Percentiles rank a stretch among this genome's conserved stretches.
phyloP scores from a whole-genome alignment of 2,329 filamentous ascomycete genomes.

The Trichoderma lentiforme region DNA sequence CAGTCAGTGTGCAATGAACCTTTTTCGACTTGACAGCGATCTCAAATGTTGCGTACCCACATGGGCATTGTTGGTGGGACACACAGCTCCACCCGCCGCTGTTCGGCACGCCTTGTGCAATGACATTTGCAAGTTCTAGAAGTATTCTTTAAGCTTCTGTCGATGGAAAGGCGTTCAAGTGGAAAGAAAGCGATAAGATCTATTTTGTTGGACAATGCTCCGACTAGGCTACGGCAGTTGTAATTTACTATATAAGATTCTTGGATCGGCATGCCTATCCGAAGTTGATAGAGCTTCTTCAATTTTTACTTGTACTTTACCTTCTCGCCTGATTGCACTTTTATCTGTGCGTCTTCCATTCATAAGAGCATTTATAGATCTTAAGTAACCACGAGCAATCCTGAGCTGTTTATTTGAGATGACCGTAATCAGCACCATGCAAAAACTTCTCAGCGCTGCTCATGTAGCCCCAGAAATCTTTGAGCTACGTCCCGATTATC shows the following conservation, averaged over 20 bases:
- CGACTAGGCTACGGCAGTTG: too few relatives aligned
- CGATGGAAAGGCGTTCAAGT: not conserved
- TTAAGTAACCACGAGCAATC: not conserved
- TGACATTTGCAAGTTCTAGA: not conserved
- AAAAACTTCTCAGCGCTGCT: not conserved
- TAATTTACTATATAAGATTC: too few relatives aligned
- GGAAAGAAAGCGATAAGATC: not conserved
- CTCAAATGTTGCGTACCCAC: not conserved
- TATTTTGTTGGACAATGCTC: not conserved
- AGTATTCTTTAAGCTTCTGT: not conserved
- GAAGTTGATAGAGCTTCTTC: too few relatives aligned
- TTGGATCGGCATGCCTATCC: too few relatives aligned
- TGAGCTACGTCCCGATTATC: not conserved
- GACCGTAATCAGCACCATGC: not conserved
- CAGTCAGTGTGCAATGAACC: too few relatives aligned
- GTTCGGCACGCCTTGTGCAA: not conserved
- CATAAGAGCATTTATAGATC: not conserved
- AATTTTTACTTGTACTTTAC: too few relatives aligned
- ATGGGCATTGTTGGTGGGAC: not conserved
- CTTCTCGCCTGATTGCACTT: not conserved
- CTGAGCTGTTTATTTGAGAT: not conserved
- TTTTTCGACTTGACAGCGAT: not conserved
- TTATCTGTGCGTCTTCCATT: not conserved
- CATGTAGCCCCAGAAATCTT: not conserved
- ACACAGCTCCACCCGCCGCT: not conserved